Percentiles rank a stretch among this genome's conserved stretches.
Conservation (phyloP, 345 rosid genomes). For the Citrus mangshanensis region DNA sequence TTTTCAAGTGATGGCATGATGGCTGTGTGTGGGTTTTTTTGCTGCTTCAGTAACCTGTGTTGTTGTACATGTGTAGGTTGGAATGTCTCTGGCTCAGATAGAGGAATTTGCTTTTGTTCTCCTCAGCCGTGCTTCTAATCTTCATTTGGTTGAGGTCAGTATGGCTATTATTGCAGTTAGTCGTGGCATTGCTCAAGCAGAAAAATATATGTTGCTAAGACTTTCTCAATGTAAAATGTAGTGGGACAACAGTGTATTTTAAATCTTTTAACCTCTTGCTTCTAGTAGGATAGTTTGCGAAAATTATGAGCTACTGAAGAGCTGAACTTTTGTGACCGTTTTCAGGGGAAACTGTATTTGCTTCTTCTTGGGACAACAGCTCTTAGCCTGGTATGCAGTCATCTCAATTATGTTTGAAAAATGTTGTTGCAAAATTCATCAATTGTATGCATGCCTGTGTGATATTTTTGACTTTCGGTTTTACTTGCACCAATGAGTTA, state of each 20-base stretch:
- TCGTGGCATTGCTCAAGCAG: not conserved
- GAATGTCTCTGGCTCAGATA: constrained; percentile 92
- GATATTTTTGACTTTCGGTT: not conserved
- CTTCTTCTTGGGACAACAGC: constrained; percentile 96
- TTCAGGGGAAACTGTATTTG: constrained; percentile 77
- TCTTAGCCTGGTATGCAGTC: constrained; percentile 48
- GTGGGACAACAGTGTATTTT: not conserved
- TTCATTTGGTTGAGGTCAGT: constrained; percentile 84
- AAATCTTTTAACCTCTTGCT: not conserved
- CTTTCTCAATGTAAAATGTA: not conserved
- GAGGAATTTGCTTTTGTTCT: constrained; percentile 97
- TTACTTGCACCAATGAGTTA: not conserved
- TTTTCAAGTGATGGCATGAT: not conserved
- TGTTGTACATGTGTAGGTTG: constrained; percentile 46
- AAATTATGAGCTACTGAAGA: not conserved
- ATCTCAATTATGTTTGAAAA: not conserved
- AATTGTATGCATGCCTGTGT: not conserved
- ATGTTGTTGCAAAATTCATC: not conserved
- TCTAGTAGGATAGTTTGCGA: not conserved
- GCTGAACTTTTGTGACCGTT: not conserved
- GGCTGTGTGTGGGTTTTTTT: not conserved
- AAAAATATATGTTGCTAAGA: not conserved
- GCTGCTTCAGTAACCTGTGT: constrained; percentile 7
- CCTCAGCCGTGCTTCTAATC: constrained; percentile 92
- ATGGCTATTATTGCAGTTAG: not conserved